These are phyloP conservation scores for Halenospora varia DNA, from an alignment of 495 filamentous ascomycete species.

Conservation along the genomic window DNA sequence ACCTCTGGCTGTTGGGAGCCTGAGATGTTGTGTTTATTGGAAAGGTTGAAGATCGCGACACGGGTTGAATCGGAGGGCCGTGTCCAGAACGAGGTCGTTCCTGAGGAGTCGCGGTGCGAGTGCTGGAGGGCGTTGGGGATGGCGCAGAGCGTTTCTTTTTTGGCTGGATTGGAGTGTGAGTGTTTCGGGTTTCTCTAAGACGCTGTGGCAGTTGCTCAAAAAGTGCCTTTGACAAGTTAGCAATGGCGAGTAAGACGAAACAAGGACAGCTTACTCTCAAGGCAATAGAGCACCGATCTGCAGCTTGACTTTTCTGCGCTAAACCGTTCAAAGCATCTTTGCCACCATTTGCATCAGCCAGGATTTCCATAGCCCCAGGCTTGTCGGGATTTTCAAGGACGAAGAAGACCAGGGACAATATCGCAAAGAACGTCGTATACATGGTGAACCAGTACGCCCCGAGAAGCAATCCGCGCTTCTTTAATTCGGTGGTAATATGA, in stretches of 20 bases:
- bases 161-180: conserved; percentile 29
- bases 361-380: conserved; percentile 65
- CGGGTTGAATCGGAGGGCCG: conserved; percentile 24
- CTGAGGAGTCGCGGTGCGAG: conserved; percentile 27
- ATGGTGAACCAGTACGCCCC: conserved; percentile 96
- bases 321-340: conserved; percentile 74
- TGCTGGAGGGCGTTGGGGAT: conserved; percentile 27
- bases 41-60: conserved; percentile 29
- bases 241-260: conserved; percentile 7
- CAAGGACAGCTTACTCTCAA: conserved; percentile 52
- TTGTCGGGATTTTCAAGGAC: conserved; percentile 87
- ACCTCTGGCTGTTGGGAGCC: conserved; percentile 9
- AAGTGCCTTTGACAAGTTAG: conserved; percentile 48
- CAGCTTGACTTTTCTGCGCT: conserved; percentile 80
- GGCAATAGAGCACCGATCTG: conserved; percentile 74
- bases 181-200: conserved; percentile 50
- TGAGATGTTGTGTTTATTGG: conserved; percentile 14
- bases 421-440: conserved; percentile 94
- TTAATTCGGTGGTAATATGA: conserved; percentile 88
- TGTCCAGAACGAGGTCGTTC: conserved; percentile 26
- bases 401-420: conserved; percentile 85
- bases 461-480: conserved; percentile 72
- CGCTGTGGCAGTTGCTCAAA: conserved; percentile 79
- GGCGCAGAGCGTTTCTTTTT: conserved; percentile 57
- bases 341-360: conserved; percentile 80